phyloP scores from a whole-genome alignment of 495 filamentous ascomycete species.

The Penicillium daleae region DNA sequence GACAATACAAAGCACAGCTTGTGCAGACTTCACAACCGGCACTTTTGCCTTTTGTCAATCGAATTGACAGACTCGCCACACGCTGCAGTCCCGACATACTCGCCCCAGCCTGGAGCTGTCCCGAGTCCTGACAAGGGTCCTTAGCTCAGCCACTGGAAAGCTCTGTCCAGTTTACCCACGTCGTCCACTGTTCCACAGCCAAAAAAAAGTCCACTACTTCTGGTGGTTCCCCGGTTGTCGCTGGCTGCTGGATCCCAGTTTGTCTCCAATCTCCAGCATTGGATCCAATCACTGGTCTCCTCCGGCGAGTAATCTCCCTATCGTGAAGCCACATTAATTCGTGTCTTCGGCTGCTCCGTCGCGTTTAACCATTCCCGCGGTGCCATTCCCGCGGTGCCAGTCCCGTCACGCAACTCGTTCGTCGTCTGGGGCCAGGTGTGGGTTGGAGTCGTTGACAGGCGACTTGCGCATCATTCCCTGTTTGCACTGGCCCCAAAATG shows the following conservation, averaged over 20 bases:
- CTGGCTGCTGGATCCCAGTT: background rate
- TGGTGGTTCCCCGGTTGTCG: conserved; percentile 5
- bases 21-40: too few relatives aligned
- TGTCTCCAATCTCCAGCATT: conserved; percentile 1
- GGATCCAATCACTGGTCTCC: background rate
- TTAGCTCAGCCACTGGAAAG: conserved; percentile 5
- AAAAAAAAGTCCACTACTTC: too few relatives aligned
- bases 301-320: background rate
- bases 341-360: conserved; percentile 1
- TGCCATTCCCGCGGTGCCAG: conserved; percentile 4
- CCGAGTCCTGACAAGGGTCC: background rate
- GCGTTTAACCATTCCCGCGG: conserved; percentile 1
- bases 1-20: too few relatives aligned
- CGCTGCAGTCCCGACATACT: conserved; percentile 7
- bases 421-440: conserved; percentile 3
- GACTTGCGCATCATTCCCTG: conserved; percentile 4
- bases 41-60: too few relatives aligned
- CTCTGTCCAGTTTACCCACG: background rate
- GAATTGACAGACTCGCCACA: background rate
- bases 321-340: background rate
- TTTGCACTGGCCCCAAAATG: background rate
- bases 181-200: too few relatives aligned
- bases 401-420: conserved; percentile 1
- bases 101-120: background rate
- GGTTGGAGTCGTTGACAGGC: background rate